Base-by-base conservation (phyloP, 2,329 filamentous ascomycete species). In the Arthrobotrys entomopaga region DNA sequence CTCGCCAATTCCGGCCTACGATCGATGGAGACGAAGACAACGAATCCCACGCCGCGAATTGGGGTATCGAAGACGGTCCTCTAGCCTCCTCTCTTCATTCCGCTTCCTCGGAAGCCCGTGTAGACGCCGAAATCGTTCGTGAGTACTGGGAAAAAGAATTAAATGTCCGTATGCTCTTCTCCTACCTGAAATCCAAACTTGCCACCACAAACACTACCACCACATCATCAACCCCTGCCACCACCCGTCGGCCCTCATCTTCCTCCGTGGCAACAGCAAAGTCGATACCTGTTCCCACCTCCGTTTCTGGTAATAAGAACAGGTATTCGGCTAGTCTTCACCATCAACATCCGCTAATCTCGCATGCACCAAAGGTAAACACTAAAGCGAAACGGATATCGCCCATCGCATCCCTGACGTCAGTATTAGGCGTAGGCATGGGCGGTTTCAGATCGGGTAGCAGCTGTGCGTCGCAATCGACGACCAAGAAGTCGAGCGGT, bases 131-230 rank as follows among this genome's bases (percentile, higher is more conserved):
- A 20, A 81, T 81, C 7, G 76, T 84, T 38, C 83, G 91, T 78
- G 91, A 95, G 40, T 95, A 97, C 80, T 99, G 95, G 95, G 93
- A 98, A 82, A 89, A 90, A 73, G 91, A 97, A 63, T 86, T 98
- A 3, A 93, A 98, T 79, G 87, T 97, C 77, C 91, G 91, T 80
- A 90, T 97, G 81, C 91, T 98, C 38, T 98, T 98, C 83, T 88
- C 89, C 56, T 98, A 95, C 80, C 85, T 97, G 29, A 87, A 89
- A 69, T 90, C 88, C 83, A 83, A 78, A 54, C 78, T 77, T 52
- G 79, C 79, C 75, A 77, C 81, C 5, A 80, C 84, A 40, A 6
- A 40, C 7, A 8, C n/a, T 19, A 77, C 81, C 13, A 65, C 80
- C 57, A 80, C 81, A 78, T 81, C 83, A 74, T 81, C 79, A 77